phyloP scores from a whole-genome alignment of 805 yeast genomes.

The Lipomyces kockii region DNA sequence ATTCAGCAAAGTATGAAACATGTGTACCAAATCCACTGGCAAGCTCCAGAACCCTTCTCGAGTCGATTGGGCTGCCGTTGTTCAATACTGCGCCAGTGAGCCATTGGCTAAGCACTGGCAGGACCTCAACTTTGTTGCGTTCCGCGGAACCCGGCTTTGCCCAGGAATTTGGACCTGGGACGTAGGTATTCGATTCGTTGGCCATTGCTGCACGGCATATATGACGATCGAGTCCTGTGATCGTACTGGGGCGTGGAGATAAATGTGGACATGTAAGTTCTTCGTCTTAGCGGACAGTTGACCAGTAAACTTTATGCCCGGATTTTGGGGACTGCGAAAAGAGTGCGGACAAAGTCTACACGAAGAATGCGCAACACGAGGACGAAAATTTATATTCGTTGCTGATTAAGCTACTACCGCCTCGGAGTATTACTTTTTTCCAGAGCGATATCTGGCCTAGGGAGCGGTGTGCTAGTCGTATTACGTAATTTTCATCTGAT shows the following conservation, averaged over 20 bases:
- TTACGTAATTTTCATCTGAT: too few relatives aligned
- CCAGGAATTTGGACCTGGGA: constrained; percentile 35
- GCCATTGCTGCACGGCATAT: not conserved
- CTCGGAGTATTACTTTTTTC: too few relatives aligned
- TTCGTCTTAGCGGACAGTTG: too few relatives aligned
- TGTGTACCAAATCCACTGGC: constrained; percentile 37
- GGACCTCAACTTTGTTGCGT: constrained; percentile 33
- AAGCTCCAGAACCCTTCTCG: constrained; percentile 25
- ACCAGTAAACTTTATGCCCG: too few relatives aligned
- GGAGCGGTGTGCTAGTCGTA: too few relatives aligned
- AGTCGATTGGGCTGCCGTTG: not conserved
- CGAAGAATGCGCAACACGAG: too few relatives aligned
- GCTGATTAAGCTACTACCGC: too few relatives aligned
- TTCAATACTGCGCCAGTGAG: constrained; percentile 10
- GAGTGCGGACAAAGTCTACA: too few relatives aligned
- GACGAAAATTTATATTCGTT: too few relatives aligned
- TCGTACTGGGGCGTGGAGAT: not conserved
- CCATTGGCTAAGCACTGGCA: constrained; percentile 19
- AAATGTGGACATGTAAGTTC: too few relatives aligned
- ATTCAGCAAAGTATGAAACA: constrained; percentile 27
- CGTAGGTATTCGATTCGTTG: not conserved
- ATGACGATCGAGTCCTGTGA: not conserved
- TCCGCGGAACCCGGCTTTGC: constrained; percentile 33
- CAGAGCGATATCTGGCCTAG: too few relatives aligned
- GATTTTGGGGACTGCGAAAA: too few relatives aligned